Percentiles rank a stretch among this genome's conserved stretches.
Conservation (phyloP, 1,139 yeast species). For the Wickerhamiella infanticola region DNA sequence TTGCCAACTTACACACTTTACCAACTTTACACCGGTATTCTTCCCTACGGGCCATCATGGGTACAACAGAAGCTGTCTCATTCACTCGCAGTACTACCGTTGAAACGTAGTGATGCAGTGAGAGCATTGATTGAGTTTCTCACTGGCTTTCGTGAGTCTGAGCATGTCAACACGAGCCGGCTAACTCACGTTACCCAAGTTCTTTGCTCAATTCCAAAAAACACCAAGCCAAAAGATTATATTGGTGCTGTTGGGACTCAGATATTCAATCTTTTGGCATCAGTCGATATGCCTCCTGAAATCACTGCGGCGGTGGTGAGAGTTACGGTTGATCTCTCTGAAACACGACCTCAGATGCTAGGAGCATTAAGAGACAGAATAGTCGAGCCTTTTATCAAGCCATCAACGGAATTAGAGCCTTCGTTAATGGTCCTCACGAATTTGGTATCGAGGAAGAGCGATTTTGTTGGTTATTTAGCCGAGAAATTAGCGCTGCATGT, state of each 20-base stretch:
- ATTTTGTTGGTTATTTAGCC: constrained; percentile 1
- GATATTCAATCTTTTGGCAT: constrained; percentile 7
- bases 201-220: constrained; percentile 8
- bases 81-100: constrained; percentile 38
- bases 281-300: constrained; percentile 3
- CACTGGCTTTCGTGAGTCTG: constrained; percentile 60
- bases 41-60: constrained; percentile 21
- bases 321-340: constrained; percentile 3
- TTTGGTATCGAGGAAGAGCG: not conserved
- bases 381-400: constrained; percentile 5
- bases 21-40: constrained; percentile 18
- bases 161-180: constrained; percentile 42
- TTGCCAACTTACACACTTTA: constrained; percentile 24
- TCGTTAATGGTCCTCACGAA: constrained; percentile 5
- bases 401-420: constrained; percentile 3
- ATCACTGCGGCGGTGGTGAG: constrained; percentile 5
- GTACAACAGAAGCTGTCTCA: constrained; percentile 24
- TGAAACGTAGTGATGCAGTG: constrained; percentile 52
- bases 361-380: constrained; percentile 10
- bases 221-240: constrained; percentile 3
- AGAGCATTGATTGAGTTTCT: constrained; percentile 58
- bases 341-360: constrained; percentile 8
- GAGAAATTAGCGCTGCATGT: not conserved
- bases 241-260: constrained; percentile 9
- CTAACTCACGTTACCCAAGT: constrained; percentile 26